A percentile compares a stretch with the other conserved stretches of the same genome.
Evolutionary conservation across 176 grass and related monocot genomes (phyloP).

Genomic region (Panicum miliaceum): DNA sequence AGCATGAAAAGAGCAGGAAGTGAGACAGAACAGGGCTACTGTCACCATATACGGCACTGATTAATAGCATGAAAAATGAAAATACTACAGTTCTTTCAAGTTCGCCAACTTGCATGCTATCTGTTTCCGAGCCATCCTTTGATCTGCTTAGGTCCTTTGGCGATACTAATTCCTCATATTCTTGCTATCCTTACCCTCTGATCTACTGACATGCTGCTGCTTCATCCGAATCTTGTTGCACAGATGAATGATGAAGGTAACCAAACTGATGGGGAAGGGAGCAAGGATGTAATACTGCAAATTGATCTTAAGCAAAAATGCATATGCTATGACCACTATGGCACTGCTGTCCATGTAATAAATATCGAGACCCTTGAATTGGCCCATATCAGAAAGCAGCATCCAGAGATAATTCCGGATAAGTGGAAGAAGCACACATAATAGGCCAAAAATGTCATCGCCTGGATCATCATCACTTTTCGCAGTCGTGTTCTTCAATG

Average conservation of each 20-base stretch:
- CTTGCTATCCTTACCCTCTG: neutral
- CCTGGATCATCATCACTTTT: neutral
- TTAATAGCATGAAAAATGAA: neutral
- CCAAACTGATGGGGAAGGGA: constrained; percentile 4
- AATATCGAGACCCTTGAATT: neutral
- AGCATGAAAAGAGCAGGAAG: constrained; percentile 2
- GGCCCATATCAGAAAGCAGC: neutral
- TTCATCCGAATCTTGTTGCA: neutral
- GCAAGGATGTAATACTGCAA: neutral
- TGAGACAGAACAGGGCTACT: neutral
- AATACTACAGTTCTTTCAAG: neutral
- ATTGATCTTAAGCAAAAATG: neutral
- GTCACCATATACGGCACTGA: neutral
- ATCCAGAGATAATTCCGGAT: neutral
- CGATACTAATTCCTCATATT: neutral
- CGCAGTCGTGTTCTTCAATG: neutral
- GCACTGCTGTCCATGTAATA: neutral
- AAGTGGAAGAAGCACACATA: neutral
- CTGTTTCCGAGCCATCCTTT: neutral
- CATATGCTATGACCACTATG: constrained; percentile 1
- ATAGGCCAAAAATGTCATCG: neutral
- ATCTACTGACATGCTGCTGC: neutral
- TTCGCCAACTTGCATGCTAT: neutral
- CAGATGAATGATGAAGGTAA: neutral
- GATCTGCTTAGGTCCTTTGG: neutral